Percentiles rank a stretch among this genome's conserved stretches.
Conservation (phyloP, 2,329 filamentous ascomycete species). For the Acrocalymma vagum region DNA sequence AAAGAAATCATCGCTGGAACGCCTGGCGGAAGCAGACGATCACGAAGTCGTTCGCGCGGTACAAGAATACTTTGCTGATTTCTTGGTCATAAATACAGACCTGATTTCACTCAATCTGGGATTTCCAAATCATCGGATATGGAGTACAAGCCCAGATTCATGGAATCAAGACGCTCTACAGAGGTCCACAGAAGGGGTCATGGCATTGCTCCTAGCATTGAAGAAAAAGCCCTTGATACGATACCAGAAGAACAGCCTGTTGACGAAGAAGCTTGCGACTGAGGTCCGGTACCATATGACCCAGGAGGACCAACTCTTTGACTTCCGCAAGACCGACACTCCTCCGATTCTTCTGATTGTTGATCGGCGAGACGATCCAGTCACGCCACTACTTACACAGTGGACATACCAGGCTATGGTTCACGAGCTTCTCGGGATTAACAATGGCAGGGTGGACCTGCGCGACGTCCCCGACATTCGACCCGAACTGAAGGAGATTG, state of each 20-base stretch:
- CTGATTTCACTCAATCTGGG: conserved; percentile 82
- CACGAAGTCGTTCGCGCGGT: conserved; percentile 95
- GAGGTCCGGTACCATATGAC: conserved; percentile 93
- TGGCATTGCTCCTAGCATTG: conserved; percentile 83
- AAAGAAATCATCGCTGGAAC: conserved; percentile 94
- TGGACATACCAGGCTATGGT: conserved; percentile 99
- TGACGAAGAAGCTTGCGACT: conserved; percentile 91
- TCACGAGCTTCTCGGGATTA: conserved; percentile 91
- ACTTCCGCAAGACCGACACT: conserved; percentile 94
- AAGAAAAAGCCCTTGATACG: conserved; percentile 97
- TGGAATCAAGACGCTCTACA: conserved; percentile 93
- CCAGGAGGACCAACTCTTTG: conserved; percentile 95
- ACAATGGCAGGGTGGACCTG: conserved; percentile 92
- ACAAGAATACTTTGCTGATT: conserved; percentile 97
- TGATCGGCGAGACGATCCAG: conserved; percentile 91
- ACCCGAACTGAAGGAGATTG: conserved; percentile 90
- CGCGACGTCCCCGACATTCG: conserved; percentile 83
- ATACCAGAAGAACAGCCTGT: conserved; percentile 87
- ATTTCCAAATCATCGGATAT: conserved; percentile 78
- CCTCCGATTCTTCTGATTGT: conserved; percentile 90
- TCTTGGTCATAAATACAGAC: conserved; percentile 93
- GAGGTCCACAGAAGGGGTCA: conserved; percentile 83
- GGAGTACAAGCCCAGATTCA: conserved; percentile 80
- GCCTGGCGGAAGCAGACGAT: conserved; percentile 94
- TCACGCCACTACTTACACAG: conserved; percentile 92